Percentiles rank a stretch among this genome's conserved stretches.
Evolutionary conservation across 176 grass and related monocot genomes (phyloP).

Genomic region (Paspalum notatum): DNA sequence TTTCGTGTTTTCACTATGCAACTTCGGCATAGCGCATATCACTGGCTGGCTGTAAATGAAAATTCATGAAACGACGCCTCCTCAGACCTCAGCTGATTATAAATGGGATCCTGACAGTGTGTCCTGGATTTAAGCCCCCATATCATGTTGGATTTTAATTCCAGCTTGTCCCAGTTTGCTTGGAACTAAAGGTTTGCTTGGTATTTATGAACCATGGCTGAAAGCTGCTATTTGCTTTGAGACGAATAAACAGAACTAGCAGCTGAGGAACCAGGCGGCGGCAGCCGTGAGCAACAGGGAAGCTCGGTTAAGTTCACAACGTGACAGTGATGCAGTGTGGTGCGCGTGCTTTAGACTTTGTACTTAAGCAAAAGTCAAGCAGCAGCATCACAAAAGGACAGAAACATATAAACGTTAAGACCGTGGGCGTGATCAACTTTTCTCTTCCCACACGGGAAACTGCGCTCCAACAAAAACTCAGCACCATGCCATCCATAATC

Average conservation of each 20-base stretch:
- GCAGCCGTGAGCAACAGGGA: no score
- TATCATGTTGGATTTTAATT: not conserved
- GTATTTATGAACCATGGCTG: no score
- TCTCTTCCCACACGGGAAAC: not conserved
- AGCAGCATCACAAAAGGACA: not conserved
- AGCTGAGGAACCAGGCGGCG: no score
- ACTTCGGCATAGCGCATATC: not conserved
- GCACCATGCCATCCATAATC: not conserved
- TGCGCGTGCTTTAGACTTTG: not conserved
- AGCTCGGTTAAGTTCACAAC: not conserved
- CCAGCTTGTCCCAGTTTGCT: not conserved
- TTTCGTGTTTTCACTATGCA: not conserved
- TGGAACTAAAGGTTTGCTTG: not conserved
- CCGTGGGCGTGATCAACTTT: not conserved
- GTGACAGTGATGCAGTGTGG: not conserved
- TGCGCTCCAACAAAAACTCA: constrained; percentile 31
- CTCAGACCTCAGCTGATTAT: not conserved
- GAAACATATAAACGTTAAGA: not conserved
- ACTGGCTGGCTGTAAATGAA: not conserved
- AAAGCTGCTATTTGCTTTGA: no score
- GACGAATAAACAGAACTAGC: no score
- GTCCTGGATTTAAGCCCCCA: not conserved
- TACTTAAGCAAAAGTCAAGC: not conserved
- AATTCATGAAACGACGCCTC: not conserved
- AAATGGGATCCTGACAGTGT: not conserved